Percentiles rank a stretch among this genome's conserved stretches.
These are phyloP conservation scores for Secale cereale DNA, from an alignment of 176 grass and related monocot species.

Conservation along the genomic window DNA sequence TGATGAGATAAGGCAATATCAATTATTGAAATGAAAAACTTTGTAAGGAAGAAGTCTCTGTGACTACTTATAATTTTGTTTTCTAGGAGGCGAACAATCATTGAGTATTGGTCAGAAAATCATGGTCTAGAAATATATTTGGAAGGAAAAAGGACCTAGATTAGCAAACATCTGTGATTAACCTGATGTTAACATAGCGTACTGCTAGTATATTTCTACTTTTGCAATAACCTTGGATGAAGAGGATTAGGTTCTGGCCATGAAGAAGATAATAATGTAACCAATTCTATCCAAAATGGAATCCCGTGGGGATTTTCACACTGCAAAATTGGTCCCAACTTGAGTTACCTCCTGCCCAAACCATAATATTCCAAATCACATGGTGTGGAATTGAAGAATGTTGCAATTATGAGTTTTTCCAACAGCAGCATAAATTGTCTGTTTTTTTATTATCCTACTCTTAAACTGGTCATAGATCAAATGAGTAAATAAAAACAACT, in stretches of 20 bases:
- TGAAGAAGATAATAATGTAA: background rate
- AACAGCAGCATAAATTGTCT: background rate
- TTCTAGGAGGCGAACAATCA: background rate
- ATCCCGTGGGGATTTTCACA: background rate
- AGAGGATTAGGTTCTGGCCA: background rate
- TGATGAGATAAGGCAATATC: background rate
- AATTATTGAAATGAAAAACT: background rate
- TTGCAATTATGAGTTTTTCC: background rate
- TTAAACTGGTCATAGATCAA: background rate
- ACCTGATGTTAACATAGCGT: background rate
- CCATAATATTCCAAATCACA: background rate
- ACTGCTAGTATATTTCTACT: background rate
- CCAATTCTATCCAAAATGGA: constrained; percentile 1
- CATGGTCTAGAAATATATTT: background rate
- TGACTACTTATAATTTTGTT: background rate
- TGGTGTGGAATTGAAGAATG: constrained; percentile 14
- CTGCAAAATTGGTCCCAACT: background rate
- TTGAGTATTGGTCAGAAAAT: background rate
- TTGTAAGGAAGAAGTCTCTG: background rate
- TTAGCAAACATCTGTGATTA: background rate
- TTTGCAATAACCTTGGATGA: background rate
- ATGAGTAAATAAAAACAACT: constrained; percentile 7
- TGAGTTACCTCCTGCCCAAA: background rate
- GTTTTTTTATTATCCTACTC: background rate
- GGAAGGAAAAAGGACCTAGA: background rate